A percentile compares a stretch with the other conserved stretches of the same genome.
These are phyloP conservation scores for Penicillium psychrofluorescens DNA, from an alignment of 495 filamentous ascomycete species.

Conservation along the genomic window DNA sequence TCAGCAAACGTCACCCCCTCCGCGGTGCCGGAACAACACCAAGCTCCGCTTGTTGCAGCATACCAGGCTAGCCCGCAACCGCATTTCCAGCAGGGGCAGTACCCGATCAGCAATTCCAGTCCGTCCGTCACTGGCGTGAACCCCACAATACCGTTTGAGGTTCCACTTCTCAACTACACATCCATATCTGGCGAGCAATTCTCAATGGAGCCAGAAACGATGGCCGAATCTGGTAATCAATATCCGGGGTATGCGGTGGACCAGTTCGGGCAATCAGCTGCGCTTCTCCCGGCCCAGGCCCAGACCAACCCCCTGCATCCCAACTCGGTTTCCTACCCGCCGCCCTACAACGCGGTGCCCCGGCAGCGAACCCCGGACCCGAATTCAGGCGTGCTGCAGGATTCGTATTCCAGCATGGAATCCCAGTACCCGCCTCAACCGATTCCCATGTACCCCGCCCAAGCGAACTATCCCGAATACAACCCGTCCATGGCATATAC, in stretches of 20 bases:
- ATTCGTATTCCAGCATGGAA: constrained; percentile 15
- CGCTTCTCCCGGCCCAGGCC: constrained; percentile 8
- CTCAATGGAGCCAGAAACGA: constrained; percentile 24
- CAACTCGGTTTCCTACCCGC: constrained; percentile 32
- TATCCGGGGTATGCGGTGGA: constrained; percentile 5
- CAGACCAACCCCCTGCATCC: constrained; percentile 25
- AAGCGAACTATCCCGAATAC: too few species aligned
- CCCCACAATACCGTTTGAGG: constrained; percentile 7
- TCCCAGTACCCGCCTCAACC: constrained; percentile 8
- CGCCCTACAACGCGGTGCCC: constrained; percentile 27
- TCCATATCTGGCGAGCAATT: constrained; percentile 21
- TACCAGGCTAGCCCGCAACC: not conserved
- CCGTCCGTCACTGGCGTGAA: constrained; percentile 3
- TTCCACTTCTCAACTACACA: constrained; percentile 10
- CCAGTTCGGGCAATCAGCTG: constrained; percentile 7
- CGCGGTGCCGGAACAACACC: not conserved
- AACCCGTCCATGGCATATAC: constrained; percentile 1
- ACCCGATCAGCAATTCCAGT: constrained; percentile 11
- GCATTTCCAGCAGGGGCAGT: constrained; percentile 14
- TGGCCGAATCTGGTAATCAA: constrained; percentile 12
- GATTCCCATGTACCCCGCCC: constrained; percentile 7
- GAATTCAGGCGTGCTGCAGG: constrained; percentile 15
- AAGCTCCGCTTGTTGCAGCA: constrained; percentile 2
- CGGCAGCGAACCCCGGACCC: constrained; percentile 13
- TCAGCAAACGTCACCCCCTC: constrained; percentile 5